Base-by-base conservation (phyloP, 768 basidiomycete genomes). In the Pisolithus tinctorius region DNA sequence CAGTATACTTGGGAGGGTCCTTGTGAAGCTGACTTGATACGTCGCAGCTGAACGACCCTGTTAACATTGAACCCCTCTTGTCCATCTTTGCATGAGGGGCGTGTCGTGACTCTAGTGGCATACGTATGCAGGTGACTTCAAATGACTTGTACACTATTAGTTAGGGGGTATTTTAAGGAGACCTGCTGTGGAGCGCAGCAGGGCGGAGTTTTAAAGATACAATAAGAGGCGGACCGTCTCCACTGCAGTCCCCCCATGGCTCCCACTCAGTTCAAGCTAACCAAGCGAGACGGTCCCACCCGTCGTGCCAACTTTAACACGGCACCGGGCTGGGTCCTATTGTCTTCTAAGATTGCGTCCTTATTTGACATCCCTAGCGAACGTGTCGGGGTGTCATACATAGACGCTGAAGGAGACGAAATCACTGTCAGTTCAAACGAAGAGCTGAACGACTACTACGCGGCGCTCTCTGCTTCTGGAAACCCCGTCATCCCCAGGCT, bases 361-460 rank as follows among this genome's bases (percentile, higher is more conserved):
- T 51, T 90, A 64, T 80, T 72, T 65, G 61, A 62, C 42, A 82
- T 91, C 38, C 78, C 84, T 3, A 49, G 67, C 49, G 76, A 78
- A 51, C 74, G 75, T 47, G 69, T 89, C 47, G 86, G 74, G 2
- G 82, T 87, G 31, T 81, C 83, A 30, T 91, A 92, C 64, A 53
- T 83, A 45, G 89, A 92, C 64, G 63, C 64, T 30, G 88, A 91
- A 60, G 76, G 79, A 37, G 89, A 91, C 60, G 80, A 84, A 53
- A 80, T 92, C 55, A 90, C 88, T 10, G 72, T 90, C 51, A 86
- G 80, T 66, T 80, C 88, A 4, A 74, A 88, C 49, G 82, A 83
- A 31, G 89, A 92, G 64, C 77, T 91, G n/a, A 75, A 77, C 49
- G 87, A 90, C 52, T 87, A 77, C 62, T 89, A 85, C 62, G 59